Evolutionary conservation across 1,284 basidiomycete genomes (phyloP), one percentile per base, ranked within the genome.

Genomic region (Ustilago sp.): DNA sequence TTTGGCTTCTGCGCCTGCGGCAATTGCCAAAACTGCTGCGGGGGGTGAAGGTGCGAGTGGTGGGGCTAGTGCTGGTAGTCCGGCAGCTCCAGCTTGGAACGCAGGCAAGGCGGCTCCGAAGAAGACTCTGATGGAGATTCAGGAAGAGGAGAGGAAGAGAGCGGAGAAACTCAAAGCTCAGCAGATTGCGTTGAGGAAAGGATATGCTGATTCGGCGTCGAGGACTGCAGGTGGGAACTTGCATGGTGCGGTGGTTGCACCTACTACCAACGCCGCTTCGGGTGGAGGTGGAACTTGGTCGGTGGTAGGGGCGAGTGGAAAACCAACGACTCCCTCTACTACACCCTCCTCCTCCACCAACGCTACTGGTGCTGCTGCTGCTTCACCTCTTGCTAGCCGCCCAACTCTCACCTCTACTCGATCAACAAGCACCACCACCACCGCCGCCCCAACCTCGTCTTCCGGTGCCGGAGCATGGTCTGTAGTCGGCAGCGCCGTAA

Each of bases 111-210:
- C 74, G 4, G 62, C 79, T 3, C 88, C 90, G 8, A 96, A 95
- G 88, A 98, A 95, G 89, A 93, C 93, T 2, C 92, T 99, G 91
- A 97, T 95, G 88, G 95, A 99, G 88, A 99, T 99, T 54, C 94
- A 98, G 86, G 95, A 98, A 86, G 96, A 99, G 83, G 96, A 99
- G 39, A 56, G 74, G 93, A 97, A 78, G 63, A 73, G 77, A 1
- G 76, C 79, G 3, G 74, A 80, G 19, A 74, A 71, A 45, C 28
- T 64, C 38, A 94, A 94, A 89, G 92, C 91, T 84, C 85, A 88
- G 61, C 83, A 86, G 48, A 87, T 88, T 15, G 83, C 85, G 17
- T 68, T 63, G 59, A 59, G 72, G 8, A 89, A 93, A 68, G 92
- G 89, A 5, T 93, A 94, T 82, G 92, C 93, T 15, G 94, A 95